These are phyloP conservation scores for Nicotiana otophora DNA, from an alignment of 257 asterid genomes.

Conservation along the genomic window DNA sequence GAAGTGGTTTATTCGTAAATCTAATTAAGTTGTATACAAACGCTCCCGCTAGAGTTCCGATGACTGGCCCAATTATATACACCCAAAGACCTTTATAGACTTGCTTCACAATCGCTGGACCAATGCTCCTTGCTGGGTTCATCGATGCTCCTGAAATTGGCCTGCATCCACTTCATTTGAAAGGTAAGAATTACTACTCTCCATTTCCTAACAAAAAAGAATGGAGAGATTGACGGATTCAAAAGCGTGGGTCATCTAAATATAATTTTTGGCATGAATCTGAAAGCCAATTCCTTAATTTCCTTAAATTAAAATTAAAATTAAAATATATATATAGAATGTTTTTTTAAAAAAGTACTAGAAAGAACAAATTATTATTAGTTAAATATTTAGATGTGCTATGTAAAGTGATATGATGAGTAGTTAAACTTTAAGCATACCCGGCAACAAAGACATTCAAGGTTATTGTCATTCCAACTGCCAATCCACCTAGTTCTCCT, in stretches of 20 bases:
- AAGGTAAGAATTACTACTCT: not conserved
- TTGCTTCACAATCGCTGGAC: constrained; percentile 63
- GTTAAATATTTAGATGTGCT: too few relatives aligned
- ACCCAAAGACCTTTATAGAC: constrained; percentile 51
- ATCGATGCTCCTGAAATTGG: constrained; percentile 85
- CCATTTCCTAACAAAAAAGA: not conserved
- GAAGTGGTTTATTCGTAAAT: constrained; percentile 33
- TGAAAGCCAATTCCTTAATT: not conserved
- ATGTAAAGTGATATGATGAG: not conserved
- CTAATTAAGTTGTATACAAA: constrained; percentile 49
- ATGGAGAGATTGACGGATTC: too few relatives aligned
- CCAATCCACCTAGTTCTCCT: constrained; percentile 47
- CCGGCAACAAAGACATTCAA: constrained; percentile 73
- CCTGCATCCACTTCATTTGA: constrained; percentile 26
- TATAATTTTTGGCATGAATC: too few relatives aligned
- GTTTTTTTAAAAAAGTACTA: not conserved
- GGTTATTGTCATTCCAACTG: constrained; percentile 67
- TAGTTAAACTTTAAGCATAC: constrained; percentile 20
- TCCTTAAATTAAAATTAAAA: too few relatives aligned
- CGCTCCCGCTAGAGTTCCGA: constrained; percentile 52
- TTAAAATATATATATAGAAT: too few relatives aligned
- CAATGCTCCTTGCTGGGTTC: constrained; percentile 91
- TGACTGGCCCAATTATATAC: constrained; percentile 51
- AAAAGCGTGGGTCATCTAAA: too few relatives aligned
- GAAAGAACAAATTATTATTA: not conserved